A percentile compares a stretch with the other conserved stretches of the same genome.
Conservation (phyloP, 2,329 filamentous ascomycete species). For the Amylocarpus encephaloides region DNA sequence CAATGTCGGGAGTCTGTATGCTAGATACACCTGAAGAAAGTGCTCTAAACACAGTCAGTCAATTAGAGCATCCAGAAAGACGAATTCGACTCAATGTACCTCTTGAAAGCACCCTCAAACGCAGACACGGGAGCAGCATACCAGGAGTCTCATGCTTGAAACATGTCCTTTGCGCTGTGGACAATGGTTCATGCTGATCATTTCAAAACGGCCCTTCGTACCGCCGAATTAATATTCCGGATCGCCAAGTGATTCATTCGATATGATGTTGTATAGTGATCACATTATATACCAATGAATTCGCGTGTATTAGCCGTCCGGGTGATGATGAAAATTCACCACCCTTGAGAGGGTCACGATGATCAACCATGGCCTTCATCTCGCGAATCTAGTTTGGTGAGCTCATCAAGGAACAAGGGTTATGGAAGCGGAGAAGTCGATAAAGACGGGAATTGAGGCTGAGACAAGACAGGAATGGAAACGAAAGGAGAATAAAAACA, state of each 20-base stretch:
- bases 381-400: too few species aligned
- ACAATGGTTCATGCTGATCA: neutral
- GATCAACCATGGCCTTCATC: neutral
- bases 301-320: conserved; percentile 4
- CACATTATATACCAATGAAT: neutral
- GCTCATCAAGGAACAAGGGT: too few species aligned
- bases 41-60: neutral
- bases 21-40: neutral
- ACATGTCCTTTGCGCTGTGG: neutral
- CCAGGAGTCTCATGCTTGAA: neutral
- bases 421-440: too few species aligned
- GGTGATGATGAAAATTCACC: neutral
- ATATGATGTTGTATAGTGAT: neutral
- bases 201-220: neutral
- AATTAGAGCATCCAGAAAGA: neutral
- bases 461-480: too few species aligned
- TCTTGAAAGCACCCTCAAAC: too few species aligned
- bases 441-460: too few species aligned
- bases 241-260: neutral
- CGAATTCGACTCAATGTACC: too few species aligned
- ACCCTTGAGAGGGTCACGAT: neutral
- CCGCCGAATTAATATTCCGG: neutral
- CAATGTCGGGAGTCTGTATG: neutral
- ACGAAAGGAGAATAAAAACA: too few species aligned
- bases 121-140: neutral